A percentile compares a stretch with the other conserved stretches of the same genome.
phyloP scores from a whole-genome alignment of 1,139 yeast genomes.

The Yamadazyma diospyri region DNA sequence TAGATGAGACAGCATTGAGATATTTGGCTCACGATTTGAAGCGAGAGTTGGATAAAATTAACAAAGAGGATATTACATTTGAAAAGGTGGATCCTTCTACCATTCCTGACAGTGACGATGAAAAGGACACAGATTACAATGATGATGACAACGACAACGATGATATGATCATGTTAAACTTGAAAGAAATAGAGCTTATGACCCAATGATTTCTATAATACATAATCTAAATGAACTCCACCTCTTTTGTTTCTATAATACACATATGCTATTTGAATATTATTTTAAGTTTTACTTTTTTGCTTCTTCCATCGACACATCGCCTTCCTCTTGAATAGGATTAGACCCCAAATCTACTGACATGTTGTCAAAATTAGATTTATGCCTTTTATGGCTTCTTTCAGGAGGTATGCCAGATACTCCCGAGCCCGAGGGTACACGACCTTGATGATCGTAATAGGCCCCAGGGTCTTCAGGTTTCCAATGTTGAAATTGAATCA shows the following conservation, averaged over 20 bases:
- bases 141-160: constrained; percentile 22
- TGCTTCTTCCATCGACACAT: constrained; percentile 14
- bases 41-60: constrained; percentile 23
- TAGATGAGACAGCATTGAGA: constrained; percentile 49
- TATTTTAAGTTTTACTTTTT: constrained; percentile 2
- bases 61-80: constrained; percentile 32
- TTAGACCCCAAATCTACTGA: constrained; percentile 13
- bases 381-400: constrained; percentile 16
- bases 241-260: constrained; percentile 4
- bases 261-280: constrained; percentile 3
- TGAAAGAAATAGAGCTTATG: constrained; percentile 52
- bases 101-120: constrained; percentile 15
- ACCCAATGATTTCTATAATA: constrained; percentile 34
- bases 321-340: constrained; percentile 8
- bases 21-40: constrained; percentile 65
- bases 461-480: constrained; percentile 36
- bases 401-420: constrained; percentile 7
- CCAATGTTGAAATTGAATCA: constrained; percentile 54
- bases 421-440: constrained; percentile 1
- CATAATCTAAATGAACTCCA: constrained; percentile 1
- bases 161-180: constrained; percentile 38
- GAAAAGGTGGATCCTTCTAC: constrained; percentile 26
- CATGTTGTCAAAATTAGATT: constrained; percentile 17
- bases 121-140: constrained; percentile 15
- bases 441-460: constrained; percentile 1